Evolutionary conservation across 176 grass and related monocot genomes (phyloP).

Genomic region (Oryza meyeriana): DNA sequence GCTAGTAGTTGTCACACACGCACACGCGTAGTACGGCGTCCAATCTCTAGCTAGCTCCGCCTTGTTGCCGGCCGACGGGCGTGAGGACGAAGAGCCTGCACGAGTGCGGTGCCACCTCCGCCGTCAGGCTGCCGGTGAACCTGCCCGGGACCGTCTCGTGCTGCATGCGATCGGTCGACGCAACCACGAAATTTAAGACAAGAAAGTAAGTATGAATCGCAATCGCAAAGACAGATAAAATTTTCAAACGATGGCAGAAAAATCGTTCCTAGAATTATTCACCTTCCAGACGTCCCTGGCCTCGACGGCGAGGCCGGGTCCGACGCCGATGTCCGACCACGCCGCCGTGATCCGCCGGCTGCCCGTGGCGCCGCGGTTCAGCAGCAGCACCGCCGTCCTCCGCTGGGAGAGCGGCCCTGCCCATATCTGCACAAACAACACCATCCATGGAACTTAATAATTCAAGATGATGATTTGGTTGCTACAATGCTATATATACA

Average conservation of each 20-base stretch:
- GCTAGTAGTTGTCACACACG: too few species aligned
- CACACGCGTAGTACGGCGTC: neutral
- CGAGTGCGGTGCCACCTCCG: conserved; percentile 43
- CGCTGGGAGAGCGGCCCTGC: conserved; percentile 40
- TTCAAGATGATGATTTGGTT: neutral
- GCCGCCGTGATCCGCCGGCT: conserved; percentile 18
- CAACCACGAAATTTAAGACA: neutral
- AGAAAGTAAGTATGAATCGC: neutral
- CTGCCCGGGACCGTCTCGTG: conserved; percentile 41
- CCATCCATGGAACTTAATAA: neutral
- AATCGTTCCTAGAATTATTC: neutral
- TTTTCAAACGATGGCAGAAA: neutral
- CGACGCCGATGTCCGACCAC: conserved; percentile 60
- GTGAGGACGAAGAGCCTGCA: conserved; percentile 71
- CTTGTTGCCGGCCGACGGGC: conserved; percentile 1
- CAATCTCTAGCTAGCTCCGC: neutral
- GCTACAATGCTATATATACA: too few species aligned
- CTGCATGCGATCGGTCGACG: conserved; percentile 41
- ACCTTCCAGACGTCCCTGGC: conserved; percentile 71
- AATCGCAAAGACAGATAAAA: neutral
- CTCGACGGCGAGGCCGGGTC: conserved; percentile 24
- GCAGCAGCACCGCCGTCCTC: conserved; percentile 58
- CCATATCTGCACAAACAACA: conserved; percentile 55
- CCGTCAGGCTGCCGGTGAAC: conserved; percentile 42
- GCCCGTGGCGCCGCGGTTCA: conserved; percentile 40